Evolutionary conservation across 2,329 filamentous ascomycete genomes (phyloP).

Genomic region (Hymenoscyphus albidus): DNA sequence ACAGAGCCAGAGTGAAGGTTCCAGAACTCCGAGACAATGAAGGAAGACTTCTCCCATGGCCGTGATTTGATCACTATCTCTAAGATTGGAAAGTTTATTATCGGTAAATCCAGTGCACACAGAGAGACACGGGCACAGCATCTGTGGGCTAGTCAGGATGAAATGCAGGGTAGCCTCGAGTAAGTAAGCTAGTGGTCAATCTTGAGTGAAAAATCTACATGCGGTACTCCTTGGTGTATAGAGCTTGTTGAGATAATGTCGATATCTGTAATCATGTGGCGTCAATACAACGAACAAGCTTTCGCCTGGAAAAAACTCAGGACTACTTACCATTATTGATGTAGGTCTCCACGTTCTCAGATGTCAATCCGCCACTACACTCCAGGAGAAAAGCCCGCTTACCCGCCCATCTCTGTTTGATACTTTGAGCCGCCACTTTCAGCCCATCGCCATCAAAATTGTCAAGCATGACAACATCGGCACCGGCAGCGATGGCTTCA

Average conservation of each 20-base stretch:
- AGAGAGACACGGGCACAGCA: neutral
- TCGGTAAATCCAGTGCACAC: neutral
- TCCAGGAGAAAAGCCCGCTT: slow-evolving; percentile 76
- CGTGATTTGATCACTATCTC: neutral
- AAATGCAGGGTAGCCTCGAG: neutral
- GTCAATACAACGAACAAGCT: slow-evolving; percentile 13
- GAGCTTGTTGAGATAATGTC: slow-evolving; percentile 96
- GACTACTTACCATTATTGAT: slow-evolving; percentile 61
- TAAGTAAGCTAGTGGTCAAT: slow-evolving; percentile 49
- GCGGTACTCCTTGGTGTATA: slow-evolving; percentile 91
- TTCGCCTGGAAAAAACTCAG: neutral
- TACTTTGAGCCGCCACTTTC: slow-evolving; percentile 64
- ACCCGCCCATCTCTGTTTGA: slow-evolving; percentile 79
- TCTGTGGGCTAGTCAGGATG: neutral
- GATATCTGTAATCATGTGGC: slow-evolving; percentile 56
- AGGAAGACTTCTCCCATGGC: neutral
- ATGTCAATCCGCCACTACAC: slow-evolving; percentile 84
- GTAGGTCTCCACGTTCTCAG: slow-evolving; percentile 78
- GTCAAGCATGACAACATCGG: slow-evolving; percentile 95
- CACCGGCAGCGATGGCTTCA: slow-evolving; percentile 84
- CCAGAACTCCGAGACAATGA: neutral
- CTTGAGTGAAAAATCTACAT: slow-evolving; percentile 95
- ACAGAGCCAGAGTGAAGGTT: neutral
- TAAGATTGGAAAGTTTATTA: neutral
- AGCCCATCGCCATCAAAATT: slow-evolving; percentile 85